phyloP scores from a whole-genome alignment of 2,329 filamentous ascomycete species.

The Chalaropsis thielavioides region DNA sequence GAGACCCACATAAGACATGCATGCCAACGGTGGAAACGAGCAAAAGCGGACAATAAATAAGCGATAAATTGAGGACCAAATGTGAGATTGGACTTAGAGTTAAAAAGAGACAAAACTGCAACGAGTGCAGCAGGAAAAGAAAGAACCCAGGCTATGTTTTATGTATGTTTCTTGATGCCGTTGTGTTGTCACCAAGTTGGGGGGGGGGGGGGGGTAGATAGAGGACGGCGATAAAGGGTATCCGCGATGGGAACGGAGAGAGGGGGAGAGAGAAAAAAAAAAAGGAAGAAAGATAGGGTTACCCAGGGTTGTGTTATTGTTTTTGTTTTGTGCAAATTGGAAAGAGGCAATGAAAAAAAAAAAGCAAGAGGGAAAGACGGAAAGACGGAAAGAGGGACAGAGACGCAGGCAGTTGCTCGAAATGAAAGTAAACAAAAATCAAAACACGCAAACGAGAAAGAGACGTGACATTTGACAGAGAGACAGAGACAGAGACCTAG shows the following conservation, averaged over 20 bases:
- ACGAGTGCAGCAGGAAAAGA: background rate
- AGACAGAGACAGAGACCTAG: background rate
- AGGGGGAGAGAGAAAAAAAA: background rate
- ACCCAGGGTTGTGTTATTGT: no score
- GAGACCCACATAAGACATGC: background rate
- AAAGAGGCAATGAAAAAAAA: background rate
- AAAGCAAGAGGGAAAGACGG: background rate
- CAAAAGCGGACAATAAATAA: background rate
- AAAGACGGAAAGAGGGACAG: background rate
- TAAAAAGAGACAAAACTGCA: background rate
- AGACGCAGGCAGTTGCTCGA: background rate
- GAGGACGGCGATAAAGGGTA: no score
- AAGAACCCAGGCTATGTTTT: background rate
- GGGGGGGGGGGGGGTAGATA: background rate
- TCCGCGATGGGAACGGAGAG: background rate
- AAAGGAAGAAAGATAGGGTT: no score
- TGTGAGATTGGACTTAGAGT: background rate
- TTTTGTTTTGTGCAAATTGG: background rate
- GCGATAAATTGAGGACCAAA: background rate
- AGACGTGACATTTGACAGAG: no score
- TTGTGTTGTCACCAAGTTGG: background rate
- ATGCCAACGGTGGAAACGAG: background rate
- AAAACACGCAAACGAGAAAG: background rate
- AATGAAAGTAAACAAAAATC: background rate
- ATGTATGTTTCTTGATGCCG: background rate